Evolutionary conservation across 345 rosid species (phyloP).

Genomic region (Citrus cavaleriei): DNA sequence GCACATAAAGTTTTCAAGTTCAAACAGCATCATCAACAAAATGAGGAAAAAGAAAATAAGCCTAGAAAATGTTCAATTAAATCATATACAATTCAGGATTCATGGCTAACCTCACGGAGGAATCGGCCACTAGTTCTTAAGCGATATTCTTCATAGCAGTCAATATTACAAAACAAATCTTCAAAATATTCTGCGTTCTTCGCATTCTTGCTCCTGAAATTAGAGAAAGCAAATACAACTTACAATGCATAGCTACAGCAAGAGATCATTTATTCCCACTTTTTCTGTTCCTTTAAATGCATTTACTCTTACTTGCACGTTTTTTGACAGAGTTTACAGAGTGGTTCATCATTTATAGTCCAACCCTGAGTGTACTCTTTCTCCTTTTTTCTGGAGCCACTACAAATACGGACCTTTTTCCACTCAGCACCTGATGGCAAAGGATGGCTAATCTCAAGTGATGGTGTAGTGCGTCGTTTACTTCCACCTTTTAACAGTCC

Average conservation of each 20-base stretch:
- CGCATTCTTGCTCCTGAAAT: conserved; percentile 65
- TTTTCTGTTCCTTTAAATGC: too few species aligned
- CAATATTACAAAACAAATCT: conserved; percentile 86
- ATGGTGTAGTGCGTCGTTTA: conserved; percentile 74
- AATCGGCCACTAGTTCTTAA: conserved; percentile 72
- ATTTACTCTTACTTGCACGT: conserved; percentile 53
- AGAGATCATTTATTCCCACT: conserved; percentile 23
- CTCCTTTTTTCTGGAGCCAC: conserved; percentile 56
- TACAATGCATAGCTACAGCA: conserved; percentile 1
- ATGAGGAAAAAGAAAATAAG: too few species aligned
- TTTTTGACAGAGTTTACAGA: conserved; percentile 90
- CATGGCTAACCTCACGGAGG: conserved; percentile 67
- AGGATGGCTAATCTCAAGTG: conserved; percentile 57
- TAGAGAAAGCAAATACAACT: not conserved
- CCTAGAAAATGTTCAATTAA: not conserved
- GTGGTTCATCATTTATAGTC: conserved; percentile 67
- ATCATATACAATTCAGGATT: not conserved
- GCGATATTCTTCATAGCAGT: conserved; percentile 85
- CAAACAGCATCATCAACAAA: not conserved
- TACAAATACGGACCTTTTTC: conserved; percentile 57
- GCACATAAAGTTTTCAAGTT: not conserved
- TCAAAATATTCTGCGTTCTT: conserved; percentile 86
- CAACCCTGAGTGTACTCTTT: conserved; percentile 83
- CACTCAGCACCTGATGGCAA: conserved; percentile 75
- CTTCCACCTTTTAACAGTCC: conserved; percentile 91